Evolutionary conservation across 257 asterid species (phyloP).

Genomic region (Cruciata laevipes): DNA sequence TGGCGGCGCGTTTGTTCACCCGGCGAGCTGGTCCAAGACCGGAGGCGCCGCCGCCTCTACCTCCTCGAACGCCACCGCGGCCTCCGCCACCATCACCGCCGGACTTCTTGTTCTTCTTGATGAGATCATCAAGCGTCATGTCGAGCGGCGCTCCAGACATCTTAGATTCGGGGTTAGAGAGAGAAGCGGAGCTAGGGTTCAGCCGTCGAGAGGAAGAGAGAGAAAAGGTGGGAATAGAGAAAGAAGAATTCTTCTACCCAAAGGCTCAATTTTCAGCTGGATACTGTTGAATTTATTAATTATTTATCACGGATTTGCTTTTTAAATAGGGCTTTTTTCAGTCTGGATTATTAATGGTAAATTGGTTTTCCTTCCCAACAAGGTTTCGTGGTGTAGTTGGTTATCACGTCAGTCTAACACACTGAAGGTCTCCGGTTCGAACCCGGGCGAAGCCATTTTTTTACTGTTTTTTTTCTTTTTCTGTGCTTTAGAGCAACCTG

Average conservation of each 20-base stretch:
- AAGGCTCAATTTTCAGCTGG: background rate
- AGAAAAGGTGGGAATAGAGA: background rate
- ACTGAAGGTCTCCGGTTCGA: conserved; percentile 82
- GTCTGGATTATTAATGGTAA: too few relatives aligned
- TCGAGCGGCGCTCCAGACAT: conserved; percentile 90
- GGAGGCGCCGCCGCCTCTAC: conserved; percentile 45
- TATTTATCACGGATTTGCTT: background rate
- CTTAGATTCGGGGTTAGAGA: conserved; percentile 11
- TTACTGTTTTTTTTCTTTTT: background rate
- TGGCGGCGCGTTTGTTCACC: conserved; percentile 45
- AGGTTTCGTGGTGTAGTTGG: conserved; percentile 99
- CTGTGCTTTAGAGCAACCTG: too few relatives aligned
- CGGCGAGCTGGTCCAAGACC: conserved; percentile 89
- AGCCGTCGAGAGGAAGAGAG: background rate
- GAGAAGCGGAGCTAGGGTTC: conserved; percentile 2
- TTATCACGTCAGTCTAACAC: conserved; percentile 99
- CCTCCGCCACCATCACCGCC: conserved; percentile 32
- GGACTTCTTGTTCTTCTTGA: conserved; percentile 75
- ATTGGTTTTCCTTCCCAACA: background rate
- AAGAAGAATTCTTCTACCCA: background rate
- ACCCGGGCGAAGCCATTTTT: conserved; percentile 41
- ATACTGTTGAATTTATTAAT: background rate
- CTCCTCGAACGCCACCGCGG: conserved; percentile 8
- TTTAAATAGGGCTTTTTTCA: background rate
- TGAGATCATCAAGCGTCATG: conserved; percentile 86